Evolutionary conservation across 73 alveolate genomes (phyloP).

Genomic region (Tetrahymena malaccensis): DNA sequence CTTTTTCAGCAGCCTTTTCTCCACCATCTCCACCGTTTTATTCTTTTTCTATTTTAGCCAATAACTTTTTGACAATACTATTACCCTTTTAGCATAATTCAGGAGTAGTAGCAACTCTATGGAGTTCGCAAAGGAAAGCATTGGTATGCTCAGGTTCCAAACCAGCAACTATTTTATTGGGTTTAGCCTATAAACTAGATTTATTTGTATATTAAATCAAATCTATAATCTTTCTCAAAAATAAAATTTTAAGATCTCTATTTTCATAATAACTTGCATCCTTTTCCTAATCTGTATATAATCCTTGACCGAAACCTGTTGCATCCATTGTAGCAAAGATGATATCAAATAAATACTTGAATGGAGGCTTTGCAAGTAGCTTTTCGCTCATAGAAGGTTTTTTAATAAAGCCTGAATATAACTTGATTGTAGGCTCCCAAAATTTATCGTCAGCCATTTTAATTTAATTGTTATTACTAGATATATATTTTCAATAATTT

Average conservation of each 20-base stretch:
- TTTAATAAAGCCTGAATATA: constrained; percentile 67
- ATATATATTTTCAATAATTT: not conserved
- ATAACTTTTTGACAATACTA: constrained; percentile 17
- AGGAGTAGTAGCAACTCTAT: constrained; percentile 62
- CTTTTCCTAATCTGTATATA: constrained; percentile 71
- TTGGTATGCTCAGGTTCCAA: constrained; percentile 90
- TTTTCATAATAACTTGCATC: constrained; percentile 62
- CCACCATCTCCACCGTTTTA: constrained; percentile 10
- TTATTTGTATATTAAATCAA: constrained; percentile 48
- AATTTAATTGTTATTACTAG: not conserved
- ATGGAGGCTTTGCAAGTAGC: constrained; percentile 81
- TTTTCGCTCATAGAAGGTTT: constrained; percentile 91
- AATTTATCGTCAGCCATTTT: not conserved
- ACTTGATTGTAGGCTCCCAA: constrained; percentile 89
- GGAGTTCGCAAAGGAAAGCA: constrained; percentile 52
- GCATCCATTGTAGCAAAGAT: constrained; percentile 74
- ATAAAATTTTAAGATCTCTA: constrained; percentile 53
- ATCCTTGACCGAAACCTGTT: constrained; percentile 82
- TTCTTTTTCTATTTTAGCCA: not conserved
- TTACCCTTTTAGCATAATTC: constrained; percentile 25
- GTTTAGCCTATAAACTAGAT: constrained; percentile 66
- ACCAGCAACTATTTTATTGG: constrained; percentile 87
- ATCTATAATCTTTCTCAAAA: constrained; percentile 59
- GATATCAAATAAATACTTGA: constrained; percentile 69
- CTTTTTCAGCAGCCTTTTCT: constrained; percentile 11